A percentile compares a stretch with the other conserved stretches of the same genome.
Evolutionary conservation across 2,329 filamentous ascomycete genomes (phyloP).

Genomic region (Fusarium sp.): DNA sequence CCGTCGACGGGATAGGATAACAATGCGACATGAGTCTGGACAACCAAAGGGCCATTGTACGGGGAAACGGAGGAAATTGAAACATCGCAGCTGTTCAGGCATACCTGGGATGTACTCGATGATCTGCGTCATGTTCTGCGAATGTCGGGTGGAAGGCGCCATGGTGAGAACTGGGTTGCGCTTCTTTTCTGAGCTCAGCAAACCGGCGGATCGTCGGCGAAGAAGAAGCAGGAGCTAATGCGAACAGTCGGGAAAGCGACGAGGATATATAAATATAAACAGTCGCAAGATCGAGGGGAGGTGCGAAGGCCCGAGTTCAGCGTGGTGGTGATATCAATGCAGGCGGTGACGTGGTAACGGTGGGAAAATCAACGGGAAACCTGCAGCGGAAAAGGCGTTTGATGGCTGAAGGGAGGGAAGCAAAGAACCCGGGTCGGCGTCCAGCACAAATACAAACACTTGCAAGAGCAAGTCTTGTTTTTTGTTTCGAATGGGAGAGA

Average conservation of each 20-base stretch:
- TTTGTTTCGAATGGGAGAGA: slow-evolving; percentile 23
- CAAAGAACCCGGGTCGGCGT: slow-evolving; percentile 13
- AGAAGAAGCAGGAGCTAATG: slow-evolving; percentile 7
- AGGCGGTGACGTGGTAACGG: slow-evolving; percentile 38
- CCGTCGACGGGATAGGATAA: slow-evolving; percentile 38
- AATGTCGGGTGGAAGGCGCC: slow-evolving; percentile 62
- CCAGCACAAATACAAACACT: slow-evolving; percentile 32
- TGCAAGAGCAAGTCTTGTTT: slow-evolving; percentile 16
- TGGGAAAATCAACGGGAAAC: slow-evolving; percentile 24
- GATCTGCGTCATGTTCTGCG: slow-evolving; percentile 81
- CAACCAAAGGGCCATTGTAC: slow-evolving; percentile 22
- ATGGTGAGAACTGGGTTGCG: slow-evolving; percentile 53
- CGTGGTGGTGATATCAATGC: slow-evolving; percentile 14
- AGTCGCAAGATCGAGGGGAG: slow-evolving; percentile 23
- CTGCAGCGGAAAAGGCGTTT: slow-evolving; percentile 18
- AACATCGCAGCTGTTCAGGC: slow-evolving; percentile 39
- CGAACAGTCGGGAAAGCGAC: slow-evolving; percentile 7
- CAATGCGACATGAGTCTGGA: slow-evolving; percentile 48
- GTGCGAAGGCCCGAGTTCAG: slow-evolving; percentile 24
- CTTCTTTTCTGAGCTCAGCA: slow-evolving; percentile 25
- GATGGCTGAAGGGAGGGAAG: slow-evolving; percentile 19
- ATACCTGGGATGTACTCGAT: slow-evolving; percentile 96
- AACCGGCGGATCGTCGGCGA: slow-evolving; percentile 19
- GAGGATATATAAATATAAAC: slow-evolving; percentile 15
- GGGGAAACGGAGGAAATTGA: slow-evolving; percentile 14